phyloP scores from a whole-genome alignment of 352 stramenopile species.

The Pythium aphanidermatum region DNA sequence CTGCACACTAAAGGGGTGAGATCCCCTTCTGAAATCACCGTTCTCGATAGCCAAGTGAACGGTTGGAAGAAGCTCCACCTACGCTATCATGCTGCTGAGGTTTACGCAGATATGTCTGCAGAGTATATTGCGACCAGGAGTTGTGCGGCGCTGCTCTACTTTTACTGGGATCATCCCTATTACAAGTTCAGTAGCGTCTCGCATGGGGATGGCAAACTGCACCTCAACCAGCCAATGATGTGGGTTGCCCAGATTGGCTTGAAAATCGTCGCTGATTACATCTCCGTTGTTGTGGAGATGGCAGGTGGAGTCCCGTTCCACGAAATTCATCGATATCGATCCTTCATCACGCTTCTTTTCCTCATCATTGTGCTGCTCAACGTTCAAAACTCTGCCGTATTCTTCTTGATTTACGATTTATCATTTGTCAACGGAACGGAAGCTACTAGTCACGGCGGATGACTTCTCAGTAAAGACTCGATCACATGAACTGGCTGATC shows the following conservation, averaged over 20 bases:
- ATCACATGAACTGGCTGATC: too few relatives aligned
- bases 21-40: too few relatives aligned
- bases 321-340: not conserved
- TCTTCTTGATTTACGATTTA: too few relatives aligned
- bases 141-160: constrained; percentile 26
- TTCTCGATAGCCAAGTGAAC: not conserved
- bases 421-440: too few relatives aligned
- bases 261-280: constrained; percentile 5
- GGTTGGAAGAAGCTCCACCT: constrained; percentile 2
- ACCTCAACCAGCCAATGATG: not conserved
- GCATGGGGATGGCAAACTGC: constrained; percentile 23
- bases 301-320: not conserved
- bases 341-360: constrained; percentile 6
- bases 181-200: constrained; percentile 11
- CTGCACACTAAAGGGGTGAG: not conserved
- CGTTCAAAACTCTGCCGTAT: constrained; percentile 1
- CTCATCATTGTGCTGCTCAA: constrained; percentile 4
- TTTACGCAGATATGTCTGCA: constrained; percentile 29
- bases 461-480: too few relatives aligned
- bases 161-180: constrained; percentile 28
- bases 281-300: constrained; percentile 2
- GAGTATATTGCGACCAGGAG: constrained; percentile 44
- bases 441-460: too few relatives aligned
- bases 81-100: constrained; percentile 7
- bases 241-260: not conserved